Evolutionary conservation across 371 early-diverging fungal species (phyloP).

Genomic region (Actinomortierella wolfii): DNA sequence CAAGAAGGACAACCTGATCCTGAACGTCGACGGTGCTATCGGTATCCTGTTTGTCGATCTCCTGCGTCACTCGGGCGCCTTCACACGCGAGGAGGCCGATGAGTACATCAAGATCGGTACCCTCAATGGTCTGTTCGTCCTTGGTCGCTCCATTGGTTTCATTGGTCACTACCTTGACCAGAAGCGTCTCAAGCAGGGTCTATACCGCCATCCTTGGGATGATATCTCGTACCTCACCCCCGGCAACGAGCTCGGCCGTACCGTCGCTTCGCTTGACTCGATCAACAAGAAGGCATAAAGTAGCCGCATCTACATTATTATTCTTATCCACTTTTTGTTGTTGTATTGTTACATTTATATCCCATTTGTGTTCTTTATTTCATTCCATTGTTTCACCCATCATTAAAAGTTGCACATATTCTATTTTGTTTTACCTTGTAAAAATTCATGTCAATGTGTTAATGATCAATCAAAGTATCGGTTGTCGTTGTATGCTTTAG

Average conservation of each 20-base stretch:
- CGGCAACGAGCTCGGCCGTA: conserved; percentile 24
- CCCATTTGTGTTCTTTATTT: no score
- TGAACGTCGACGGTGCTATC: conserved; percentile 95
- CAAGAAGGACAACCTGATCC: conserved; percentile 96
- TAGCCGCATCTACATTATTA: no score
- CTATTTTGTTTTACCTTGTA: no score
- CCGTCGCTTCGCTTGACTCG: conserved; percentile 22
- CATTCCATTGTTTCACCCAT: no score
- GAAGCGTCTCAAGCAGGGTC: conserved; percentile 93
- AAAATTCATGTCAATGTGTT: no score
- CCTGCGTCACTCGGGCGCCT: conserved; percentile 88
- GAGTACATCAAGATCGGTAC: conserved; percentile 95
- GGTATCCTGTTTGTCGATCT: conserved; percentile 94
- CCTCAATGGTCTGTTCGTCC: conserved; percentile 93
- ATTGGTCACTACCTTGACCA: conserved; percentile 95
- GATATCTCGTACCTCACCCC: conserved; percentile 90
- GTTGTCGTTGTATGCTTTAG: no score
- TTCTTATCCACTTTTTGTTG: no score
- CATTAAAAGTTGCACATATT: no score
- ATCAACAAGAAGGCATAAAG: conserved; percentile 13
- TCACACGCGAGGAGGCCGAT: conserved; percentile 90
- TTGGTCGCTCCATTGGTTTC: conserved; percentile 93
- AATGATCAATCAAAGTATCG: no score
- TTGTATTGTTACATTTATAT: no score
- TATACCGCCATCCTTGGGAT: conserved; percentile 96